These are phyloP conservation scores for Cercis canadensis DNA, from an alignment of 306 rosid genomes.

Conservation along the genomic window DNA sequence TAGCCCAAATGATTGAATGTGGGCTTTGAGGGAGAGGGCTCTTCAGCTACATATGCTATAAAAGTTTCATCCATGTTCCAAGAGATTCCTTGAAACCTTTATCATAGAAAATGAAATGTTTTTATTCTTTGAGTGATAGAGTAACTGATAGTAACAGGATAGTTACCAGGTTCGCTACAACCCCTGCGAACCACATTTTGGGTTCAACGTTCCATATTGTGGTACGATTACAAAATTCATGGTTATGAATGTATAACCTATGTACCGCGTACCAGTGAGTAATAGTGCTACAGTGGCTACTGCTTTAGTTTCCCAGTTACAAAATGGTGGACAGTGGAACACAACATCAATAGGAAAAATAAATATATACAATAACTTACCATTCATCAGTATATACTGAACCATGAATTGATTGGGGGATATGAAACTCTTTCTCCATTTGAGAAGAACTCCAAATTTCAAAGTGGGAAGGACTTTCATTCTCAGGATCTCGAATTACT, in stretches of 20 bases:
- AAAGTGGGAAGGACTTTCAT: conserved; percentile 64
- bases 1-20: conserved; percentile 72
- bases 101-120: conserved; percentile 35
- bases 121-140: background rate
- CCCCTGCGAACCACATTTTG: too few species aligned
- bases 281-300: too few species aligned
- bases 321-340: background rate
- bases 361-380: conserved; percentile 42
- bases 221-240: too few species aligned
- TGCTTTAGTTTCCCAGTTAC: background rate
- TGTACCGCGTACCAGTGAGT: too few species aligned
- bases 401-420: conserved; percentile 81
- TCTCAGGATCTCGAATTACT: conserved; percentile 71
- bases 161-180: too few species aligned
- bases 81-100: conserved; percentile 95
- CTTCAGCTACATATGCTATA: conserved; percentile 91
- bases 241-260: too few species aligned
- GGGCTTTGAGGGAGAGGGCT: conserved; percentile 81
- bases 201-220: background rate
- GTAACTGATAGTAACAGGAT: background rate
- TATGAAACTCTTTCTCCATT: conserved; percentile 67
- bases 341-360: conserved; percentile 7
- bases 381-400: conserved; percentile 86
- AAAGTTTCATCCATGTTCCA: conserved; percentile 80
- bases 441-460: conserved; percentile 77